phyloP scores from a whole-genome alignment of 306 rosid genomes.

The Quercus rubra region DNA sequence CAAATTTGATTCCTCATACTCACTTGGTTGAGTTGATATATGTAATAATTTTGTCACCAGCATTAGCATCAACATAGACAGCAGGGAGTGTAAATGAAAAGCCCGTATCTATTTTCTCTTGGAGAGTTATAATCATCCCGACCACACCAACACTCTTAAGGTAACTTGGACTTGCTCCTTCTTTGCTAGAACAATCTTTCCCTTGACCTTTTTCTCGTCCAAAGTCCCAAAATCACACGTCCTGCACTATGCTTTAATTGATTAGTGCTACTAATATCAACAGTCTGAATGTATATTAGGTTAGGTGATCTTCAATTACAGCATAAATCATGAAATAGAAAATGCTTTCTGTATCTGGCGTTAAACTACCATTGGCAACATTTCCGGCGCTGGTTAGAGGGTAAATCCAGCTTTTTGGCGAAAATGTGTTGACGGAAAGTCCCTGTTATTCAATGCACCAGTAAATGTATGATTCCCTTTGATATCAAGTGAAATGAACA shows the following conservation, averaged over 20 bases:
- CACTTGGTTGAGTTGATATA: slow-evolving; percentile 80
- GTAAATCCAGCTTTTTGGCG: slow-evolving; percentile 48
- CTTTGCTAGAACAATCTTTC: slow-evolving; percentile 61
- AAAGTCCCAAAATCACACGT: slow-evolving; percentile 60
- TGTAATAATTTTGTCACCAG: slow-evolving; percentile 30
- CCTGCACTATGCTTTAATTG: slow-evolving; percentile 32
- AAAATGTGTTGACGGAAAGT: slow-evolving; percentile 54
- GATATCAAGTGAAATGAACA: too few species aligned
- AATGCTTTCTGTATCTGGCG: slow-evolving; percentile 11
- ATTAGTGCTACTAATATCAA: neutral
- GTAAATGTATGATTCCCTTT: neutral
- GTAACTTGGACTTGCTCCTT: slow-evolving; percentile 24
- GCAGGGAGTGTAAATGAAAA: slow-evolving; percentile 42
- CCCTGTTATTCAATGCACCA: slow-evolving; percentile 37
- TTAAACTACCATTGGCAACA: slow-evolving; percentile 31
- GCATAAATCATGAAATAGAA: neutral
- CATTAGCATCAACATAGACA: slow-evolving; percentile 29
- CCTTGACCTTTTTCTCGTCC: slow-evolving; percentile 46
- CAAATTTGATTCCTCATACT: neutral
- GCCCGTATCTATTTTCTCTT: slow-evolving; percentile 25
- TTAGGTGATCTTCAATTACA: neutral
- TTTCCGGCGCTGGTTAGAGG: slow-evolving; percentile 54
- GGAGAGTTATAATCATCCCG: slow-evolving; percentile 46
- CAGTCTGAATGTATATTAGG: neutral
- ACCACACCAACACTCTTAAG: slow-evolving; percentile 44